phyloP scores from a whole-genome alignment of 495 filamentous ascomycete genomes.

The Darksidea phi region DNA sequence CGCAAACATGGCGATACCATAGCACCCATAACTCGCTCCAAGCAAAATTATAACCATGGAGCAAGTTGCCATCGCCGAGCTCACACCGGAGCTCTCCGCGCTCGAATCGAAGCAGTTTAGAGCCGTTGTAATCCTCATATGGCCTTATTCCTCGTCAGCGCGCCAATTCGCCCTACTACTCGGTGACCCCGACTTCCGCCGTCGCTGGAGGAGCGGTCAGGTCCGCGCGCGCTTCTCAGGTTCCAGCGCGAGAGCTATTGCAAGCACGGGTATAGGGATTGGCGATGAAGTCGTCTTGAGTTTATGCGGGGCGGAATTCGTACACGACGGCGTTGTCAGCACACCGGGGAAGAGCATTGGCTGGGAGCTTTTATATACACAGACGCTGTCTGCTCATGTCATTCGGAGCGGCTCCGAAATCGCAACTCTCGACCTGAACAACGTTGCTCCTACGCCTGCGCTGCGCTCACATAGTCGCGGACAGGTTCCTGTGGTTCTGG shows the following conservation, averaged over 20 bases:
- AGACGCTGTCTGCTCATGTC: conserved; percentile 59
- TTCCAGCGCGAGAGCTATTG: conserved; percentile 65
- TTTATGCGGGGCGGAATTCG: conserved; percentile 57
- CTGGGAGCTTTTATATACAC: conserved; percentile 68
- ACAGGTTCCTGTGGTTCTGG: not conserved
- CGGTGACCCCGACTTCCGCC: conserved; percentile 81
- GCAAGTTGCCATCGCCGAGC: conserved; percentile 64
- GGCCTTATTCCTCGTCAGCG: conserved; percentile 83
- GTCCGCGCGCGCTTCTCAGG: conserved; percentile 80
- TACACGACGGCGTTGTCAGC: conserved; percentile 48
- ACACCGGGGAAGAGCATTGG: conserved; percentile 68
- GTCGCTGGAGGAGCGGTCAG: conserved; percentile 75
- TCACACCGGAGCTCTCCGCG: conserved; percentile 54
- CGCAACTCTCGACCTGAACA: conserved; percentile 25
- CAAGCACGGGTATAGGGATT: conserved; percentile 64
- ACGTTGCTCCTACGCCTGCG: conserved; percentile 22
- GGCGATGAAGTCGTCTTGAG: conserved; percentile 71
- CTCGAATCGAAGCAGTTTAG: conserved; percentile 46
- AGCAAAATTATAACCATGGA: conserved; percentile 30
- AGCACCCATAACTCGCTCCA: not conserved
- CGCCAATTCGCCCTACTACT: conserved; percentile 71
- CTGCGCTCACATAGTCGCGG: conserved; percentile 8
- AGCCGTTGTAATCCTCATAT: conserved; percentile 78
- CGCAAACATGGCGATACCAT: too few relatives aligned
- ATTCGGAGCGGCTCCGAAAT: conserved; percentile 14